Percentiles rank a stretch among this genome's conserved stretches.
Evolutionary conservation across 495 filamentous ascomycete genomes (phyloP).

Genomic region (Hyaloscypha finlandica): DNA sequence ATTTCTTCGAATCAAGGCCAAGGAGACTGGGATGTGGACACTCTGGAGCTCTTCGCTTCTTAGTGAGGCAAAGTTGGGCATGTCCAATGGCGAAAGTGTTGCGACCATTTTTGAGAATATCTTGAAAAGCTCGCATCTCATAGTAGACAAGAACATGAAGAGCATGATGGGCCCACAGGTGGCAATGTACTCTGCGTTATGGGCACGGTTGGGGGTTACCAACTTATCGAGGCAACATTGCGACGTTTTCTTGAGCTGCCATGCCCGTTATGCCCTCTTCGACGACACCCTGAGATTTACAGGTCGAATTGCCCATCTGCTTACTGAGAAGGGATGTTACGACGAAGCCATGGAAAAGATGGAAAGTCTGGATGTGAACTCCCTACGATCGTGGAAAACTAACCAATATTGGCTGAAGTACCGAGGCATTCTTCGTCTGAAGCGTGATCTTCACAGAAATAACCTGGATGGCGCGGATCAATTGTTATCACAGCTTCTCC

Average conservation of each 20-base stretch:
- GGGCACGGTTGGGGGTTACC: conserved; percentile 71
- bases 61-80: conserved; percentile 79
- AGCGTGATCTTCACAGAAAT: conserved; percentile 68
- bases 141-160: conserved; percentile 72
- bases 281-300: conserved; percentile 74
- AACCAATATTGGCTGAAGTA: conserved; percentile 80
- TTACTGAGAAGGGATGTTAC: conserved; percentile 62
- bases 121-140: conserved; percentile 77
- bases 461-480: conserved; percentile 68
- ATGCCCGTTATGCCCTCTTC: conserved; percentile 61
- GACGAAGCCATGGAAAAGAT: conserved; percentile 68
- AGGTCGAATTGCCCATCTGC: conserved; percentile 47
- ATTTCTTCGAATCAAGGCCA: conserved; percentile 86
- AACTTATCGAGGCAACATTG: conserved; percentile 68
- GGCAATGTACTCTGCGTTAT: conserved; percentile 69
- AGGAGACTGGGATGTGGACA: conserved; percentile 85
- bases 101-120: conserved; percentile 76
- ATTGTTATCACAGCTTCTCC: conserved; percentile 61
- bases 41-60: conserved; percentile 82
- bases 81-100: conserved; percentile 77
- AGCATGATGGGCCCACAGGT: conserved; percentile 73
- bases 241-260: conserved; percentile 77
- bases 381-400: conserved; percentile 72
- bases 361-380: conserved; percentile 64
- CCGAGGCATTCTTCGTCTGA: conserved; percentile 70